These are phyloP conservation scores for Nicotiana undulata DNA, from an alignment of 257 asterid species.

Conservation along the genomic window DNA sequence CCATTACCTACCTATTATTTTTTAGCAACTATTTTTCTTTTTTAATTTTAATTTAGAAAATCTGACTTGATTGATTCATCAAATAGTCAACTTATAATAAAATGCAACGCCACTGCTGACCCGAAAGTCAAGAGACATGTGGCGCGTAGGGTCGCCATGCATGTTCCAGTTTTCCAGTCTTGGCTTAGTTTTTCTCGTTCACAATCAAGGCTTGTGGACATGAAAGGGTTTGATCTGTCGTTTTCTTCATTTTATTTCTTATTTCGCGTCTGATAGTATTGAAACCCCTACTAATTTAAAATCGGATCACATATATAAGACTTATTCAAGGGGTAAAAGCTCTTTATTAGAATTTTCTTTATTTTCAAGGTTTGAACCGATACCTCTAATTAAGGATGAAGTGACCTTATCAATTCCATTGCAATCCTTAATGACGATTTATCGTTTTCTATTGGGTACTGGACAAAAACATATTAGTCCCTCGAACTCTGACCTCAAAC, in stretches of 20 bases:
- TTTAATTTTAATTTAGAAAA: not conserved
- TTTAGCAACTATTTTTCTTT: not conserved
- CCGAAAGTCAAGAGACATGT: not conserved
- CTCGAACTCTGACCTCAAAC: not conserved
- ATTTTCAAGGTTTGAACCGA: no score
- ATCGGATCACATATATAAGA: no score
- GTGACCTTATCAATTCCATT: no score
- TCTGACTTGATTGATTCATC: not conserved
- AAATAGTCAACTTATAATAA: not conserved
- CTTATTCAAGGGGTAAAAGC: no score
- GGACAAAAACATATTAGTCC: not conserved
- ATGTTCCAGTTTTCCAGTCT: not conserved
- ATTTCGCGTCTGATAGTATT: no score
- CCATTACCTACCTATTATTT: no score
- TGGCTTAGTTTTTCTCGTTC: not conserved
- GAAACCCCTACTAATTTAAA: no score
- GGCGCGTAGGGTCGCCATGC: no score
- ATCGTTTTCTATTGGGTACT: not conserved
- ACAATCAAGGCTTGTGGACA: not conserved
- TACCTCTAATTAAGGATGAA: no score
- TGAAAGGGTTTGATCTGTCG: not conserved
- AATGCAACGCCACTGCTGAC: not conserved
- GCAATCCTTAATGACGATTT: no score
- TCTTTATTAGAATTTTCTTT: no score
- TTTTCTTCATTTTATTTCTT: not conserved